A percentile compares a stretch with the other conserved stretches of the same genome.
These are phyloP conservation scores for Claviceps lovelessii DNA, from an alignment of 2,329 filamentous ascomycete species.

Conservation along the genomic window DNA sequence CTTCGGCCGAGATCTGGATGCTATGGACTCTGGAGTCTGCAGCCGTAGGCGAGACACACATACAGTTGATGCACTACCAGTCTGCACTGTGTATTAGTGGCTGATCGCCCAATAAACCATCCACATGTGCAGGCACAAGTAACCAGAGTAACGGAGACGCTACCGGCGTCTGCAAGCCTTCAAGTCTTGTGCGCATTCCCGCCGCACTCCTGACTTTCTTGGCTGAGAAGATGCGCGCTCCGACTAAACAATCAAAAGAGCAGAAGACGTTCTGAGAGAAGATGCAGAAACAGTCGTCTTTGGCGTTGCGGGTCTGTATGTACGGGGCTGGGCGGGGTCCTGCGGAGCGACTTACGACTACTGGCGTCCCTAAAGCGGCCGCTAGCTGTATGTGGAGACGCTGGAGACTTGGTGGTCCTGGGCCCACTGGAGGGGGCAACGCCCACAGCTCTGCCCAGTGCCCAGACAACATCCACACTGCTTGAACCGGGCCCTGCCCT, in stretches of 20 bases:
- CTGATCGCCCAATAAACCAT: neutral
- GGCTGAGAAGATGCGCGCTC: neutral
- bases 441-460: neutral
- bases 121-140: too few species aligned
- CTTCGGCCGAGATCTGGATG: constrained; percentile 7
- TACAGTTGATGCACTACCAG: neutral
- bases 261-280: neutral
- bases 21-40: neutral
- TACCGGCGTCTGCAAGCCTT: neutral
- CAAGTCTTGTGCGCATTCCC: neutral
- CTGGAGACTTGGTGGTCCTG: too few species aligned
- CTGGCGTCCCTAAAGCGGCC: too few species aligned
- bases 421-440: neutral
- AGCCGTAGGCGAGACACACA: neutral
- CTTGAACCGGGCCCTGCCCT: neutral
- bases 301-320: too few species aligned
- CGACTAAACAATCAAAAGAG: neutral
- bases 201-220: neutral
- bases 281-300: neutral
- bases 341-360: constrained; percentile 4
- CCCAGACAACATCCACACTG: neutral
- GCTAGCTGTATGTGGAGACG: too few species aligned
- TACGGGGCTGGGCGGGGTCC: neutral
- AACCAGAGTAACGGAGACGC: neutral
- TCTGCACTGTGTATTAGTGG: neutral